A percentile compares a stretch with the other conserved stretches of the same genome.
phyloP scores from a whole-genome alignment of 139 green algal species.

The Axilococcus clingmanii region DNA sequence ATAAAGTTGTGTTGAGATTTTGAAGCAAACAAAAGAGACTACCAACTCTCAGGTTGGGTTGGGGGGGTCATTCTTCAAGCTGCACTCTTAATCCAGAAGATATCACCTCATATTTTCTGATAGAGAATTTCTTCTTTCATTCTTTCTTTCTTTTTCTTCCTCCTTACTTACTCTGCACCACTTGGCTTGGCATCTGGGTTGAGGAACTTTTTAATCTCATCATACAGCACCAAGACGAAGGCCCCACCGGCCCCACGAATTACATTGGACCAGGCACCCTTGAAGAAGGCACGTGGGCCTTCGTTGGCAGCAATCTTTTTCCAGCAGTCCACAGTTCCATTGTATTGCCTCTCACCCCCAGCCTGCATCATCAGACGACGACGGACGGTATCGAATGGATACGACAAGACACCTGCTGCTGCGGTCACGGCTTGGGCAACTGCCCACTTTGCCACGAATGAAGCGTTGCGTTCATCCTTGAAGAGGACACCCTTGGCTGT shows the following conservation, averaged over 20 bases:
- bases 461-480: slow-evolving; percentile 50
- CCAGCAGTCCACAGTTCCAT: slow-evolving; percentile 85
- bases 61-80: too few species aligned
- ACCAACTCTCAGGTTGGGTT: too few species aligned
- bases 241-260: slow-evolving; percentile 65
- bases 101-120: too few species aligned
- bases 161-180: too few species aligned
- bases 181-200: too few species aligned
- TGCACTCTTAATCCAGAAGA: too few species aligned
- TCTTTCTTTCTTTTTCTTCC: too few species aligned
- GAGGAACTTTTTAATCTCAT: slow-evolving; percentile 67
- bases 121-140: too few species aligned
- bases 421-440: slow-evolving; percentile 77
- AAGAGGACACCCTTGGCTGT: slow-evolving; percentile 85
- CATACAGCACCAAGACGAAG: slow-evolving; percentile 65
- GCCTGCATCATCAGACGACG: slow-evolving; percentile 98
- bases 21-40: too few species aligned
- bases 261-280: slow-evolving; percentile 70
- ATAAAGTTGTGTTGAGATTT: too few species aligned
- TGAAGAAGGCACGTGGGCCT: slow-evolving; percentile 94
- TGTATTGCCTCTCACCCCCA: slow-evolving; percentile 81
- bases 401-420: slow-evolving; percentile 77
- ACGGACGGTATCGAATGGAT: slow-evolving; percentile 98
- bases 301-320: slow-evolving; percentile 85
- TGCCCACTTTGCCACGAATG: slow-evolving; percentile 57